phyloP scores from a whole-genome alignment of 2,329 filamentous ascomycete genomes.

The Ophiostoma sp. region DNA sequence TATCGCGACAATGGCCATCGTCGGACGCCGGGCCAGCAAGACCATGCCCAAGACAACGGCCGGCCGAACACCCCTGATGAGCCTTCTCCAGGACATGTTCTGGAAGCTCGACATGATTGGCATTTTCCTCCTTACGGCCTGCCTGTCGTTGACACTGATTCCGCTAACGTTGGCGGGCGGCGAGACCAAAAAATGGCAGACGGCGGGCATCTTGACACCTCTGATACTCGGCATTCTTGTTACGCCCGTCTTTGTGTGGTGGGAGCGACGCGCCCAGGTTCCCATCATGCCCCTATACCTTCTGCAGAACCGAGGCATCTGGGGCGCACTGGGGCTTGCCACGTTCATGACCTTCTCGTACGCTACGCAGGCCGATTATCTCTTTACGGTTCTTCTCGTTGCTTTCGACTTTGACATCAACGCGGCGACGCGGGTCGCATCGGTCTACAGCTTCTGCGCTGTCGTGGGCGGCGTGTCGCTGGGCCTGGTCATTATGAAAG shows the following conservation, averaged over 20 bases:
- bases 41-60: conserved; percentile 36
- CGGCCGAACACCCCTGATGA: conserved; percentile 29
- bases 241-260: conserved; percentile 53
- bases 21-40: conserved; percentile 53
- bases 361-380: conserved; percentile 64
- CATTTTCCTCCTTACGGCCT: conserved; percentile 47
- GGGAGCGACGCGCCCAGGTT: conserved; percentile 49
- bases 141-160: conserved; percentile 48
- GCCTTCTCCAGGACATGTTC: conserved; percentile 43
- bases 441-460: conserved; percentile 58
- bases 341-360: conserved; percentile 57
- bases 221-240: conserved; percentile 48
- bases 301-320: conserved; percentile 64
- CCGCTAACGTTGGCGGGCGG: conserved; percentile 50
- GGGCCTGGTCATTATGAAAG: conserved; percentile 56
- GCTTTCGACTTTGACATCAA: conserved; percentile 60
- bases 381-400: conserved; percentile 64
- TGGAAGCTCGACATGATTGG: conserved; percentile 50
- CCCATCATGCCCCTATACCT: conserved; percentile 61
- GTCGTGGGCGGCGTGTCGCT: conserved; percentile 58
- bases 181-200: conserved; percentile 41
- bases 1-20: conserved; percentile 42
- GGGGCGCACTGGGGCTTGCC: conserved; percentile 62
- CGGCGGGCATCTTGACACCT: conserved; percentile 44
- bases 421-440: conserved; percentile 58